Percentiles rank a stretch among this genome's conserved stretches.
phyloP scores from a whole-genome alignment of 106 monocot species.

The Dactylorhiza incarnata region DNA sequence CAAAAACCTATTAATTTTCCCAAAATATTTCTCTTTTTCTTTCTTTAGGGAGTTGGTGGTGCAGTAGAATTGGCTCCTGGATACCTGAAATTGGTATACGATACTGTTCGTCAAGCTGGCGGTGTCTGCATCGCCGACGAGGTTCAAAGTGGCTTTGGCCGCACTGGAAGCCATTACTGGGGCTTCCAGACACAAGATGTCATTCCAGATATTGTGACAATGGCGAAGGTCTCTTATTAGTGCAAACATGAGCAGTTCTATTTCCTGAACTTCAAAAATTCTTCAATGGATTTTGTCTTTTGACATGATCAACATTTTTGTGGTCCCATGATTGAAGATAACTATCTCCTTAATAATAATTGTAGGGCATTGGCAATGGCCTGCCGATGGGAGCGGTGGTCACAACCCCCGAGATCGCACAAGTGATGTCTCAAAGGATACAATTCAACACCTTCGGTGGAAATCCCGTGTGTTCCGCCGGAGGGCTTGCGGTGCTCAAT shows the following conservation, averaged over 20 bases:
- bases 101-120: conserved; percentile 73
- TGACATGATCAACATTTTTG: neutral
- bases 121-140: conserved; percentile 99
- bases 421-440: conserved; percentile 75
- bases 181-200: conserved; percentile 93
- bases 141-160: conserved; percentile 99
- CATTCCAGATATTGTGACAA: conserved; percentile 94
- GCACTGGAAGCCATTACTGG: conserved; percentile 97
- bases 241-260: neutral
- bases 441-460: conserved; percentile 97
- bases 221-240: conserved; percentile 77
- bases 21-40: neutral
- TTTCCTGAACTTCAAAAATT: neutral
- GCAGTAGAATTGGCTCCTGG: conserved; percentile 93
- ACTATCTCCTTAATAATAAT: neutral
- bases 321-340: neutral
- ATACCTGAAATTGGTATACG: conserved; percentile 77
- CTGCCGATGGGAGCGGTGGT: conserved; percentile 95
- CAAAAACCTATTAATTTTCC: neutral
- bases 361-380: conserved; percentile 95
- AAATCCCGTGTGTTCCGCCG: conserved; percentile 91
- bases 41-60: conserved; percentile 79
- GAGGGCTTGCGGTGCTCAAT: conserved; percentile 82
- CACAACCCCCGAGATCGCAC: conserved; percentile 92
- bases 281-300: neutral